These are phyloP conservation scores for Heteromeles arbutifolia DNA, from an alignment of 306 rosid species.

Conservation along the genomic window DNA sequence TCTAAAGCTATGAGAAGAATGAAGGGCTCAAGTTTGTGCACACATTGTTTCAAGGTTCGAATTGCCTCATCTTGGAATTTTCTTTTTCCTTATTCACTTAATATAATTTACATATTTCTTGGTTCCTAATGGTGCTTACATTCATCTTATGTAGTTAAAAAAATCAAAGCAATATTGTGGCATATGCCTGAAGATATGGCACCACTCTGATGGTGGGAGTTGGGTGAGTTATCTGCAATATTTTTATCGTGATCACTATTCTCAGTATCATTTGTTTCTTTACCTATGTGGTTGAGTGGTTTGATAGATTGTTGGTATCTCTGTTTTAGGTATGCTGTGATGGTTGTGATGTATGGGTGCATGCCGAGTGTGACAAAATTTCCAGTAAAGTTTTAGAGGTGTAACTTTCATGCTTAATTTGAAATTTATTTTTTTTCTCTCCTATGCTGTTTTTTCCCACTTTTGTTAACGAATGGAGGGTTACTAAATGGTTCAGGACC, in stretches of 20 bases:
- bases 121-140: constrained; percentile 10
- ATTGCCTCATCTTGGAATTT: not conserved
- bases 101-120: not conserved
- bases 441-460: not conserved
- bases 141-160: constrained; percentile 42
- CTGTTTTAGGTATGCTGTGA: constrained; percentile 81
- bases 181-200: constrained; percentile 91
- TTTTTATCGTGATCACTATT: not conserved
- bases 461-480: constrained; percentile 4
- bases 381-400: constrained; percentile 67
- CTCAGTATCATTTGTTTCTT: not conserved
- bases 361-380: constrained; percentile 83
- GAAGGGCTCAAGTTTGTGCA: constrained; percentile 59
- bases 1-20: constrained; percentile 54
- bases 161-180: constrained; percentile 96
- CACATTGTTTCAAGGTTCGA: constrained; percentile 74
- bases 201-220: constrained; percentile 86
- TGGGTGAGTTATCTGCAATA: constrained; percentile 68
- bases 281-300: constrained; percentile 8
- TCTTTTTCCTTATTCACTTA: not conserved
- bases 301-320: constrained; percentile 25
- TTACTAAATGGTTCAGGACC: constrained; percentile 47
- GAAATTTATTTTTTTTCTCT: constrained; percentile 1
- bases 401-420: constrained; percentile 12
- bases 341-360: constrained; percentile 98